Conservation (phyloP, 805 yeast genomes). For the Barnettozyma californica region DNA sequence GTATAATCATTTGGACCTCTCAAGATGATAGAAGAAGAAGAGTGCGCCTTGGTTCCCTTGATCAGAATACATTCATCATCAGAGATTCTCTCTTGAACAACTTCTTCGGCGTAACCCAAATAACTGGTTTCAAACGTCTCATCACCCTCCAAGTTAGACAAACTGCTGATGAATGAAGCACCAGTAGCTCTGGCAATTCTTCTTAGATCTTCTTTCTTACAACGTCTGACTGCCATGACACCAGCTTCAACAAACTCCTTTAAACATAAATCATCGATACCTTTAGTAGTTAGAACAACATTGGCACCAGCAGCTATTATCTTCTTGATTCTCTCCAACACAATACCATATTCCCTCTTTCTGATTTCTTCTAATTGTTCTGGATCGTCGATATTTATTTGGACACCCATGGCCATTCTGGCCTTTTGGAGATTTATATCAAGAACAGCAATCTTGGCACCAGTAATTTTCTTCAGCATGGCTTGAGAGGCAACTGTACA, state of each 20-base stretch:
- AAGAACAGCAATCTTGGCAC: constrained; percentile 81
- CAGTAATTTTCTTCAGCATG: constrained; percentile 67
- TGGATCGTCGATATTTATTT: constrained; percentile 94
- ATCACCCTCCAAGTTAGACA: constrained; percentile 93
- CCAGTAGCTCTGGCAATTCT: constrained; percentile 98
- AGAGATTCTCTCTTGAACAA: constrained; percentile 82
- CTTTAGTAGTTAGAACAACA: constrained; percentile 90
- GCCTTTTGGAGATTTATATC: constrained; percentile 94
- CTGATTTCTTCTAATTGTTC: constrained; percentile 93
- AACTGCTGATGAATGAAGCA: constrained; percentile 78
- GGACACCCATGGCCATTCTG: constrained; percentile 97
- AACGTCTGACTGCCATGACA: constrained; percentile 89
- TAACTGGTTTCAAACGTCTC: constrained; percentile 74
- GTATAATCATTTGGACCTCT: constrained; percentile 96
- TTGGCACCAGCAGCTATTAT: constrained; percentile 83
- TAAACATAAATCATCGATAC: constrained; percentile 97
- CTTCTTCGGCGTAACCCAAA: constrained; percentile 90
- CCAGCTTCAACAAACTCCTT: constrained; percentile 85
- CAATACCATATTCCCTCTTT: constrained; percentile 81
- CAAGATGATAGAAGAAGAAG: constrained; percentile 84
- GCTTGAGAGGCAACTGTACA: constrained; percentile 98
- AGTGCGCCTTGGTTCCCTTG: constrained; percentile 89
- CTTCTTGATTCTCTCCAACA: constrained; percentile 66
- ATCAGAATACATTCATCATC: constrained; percentile 96
- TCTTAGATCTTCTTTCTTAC: constrained; percentile 93